Percentiles rank a stretch among this genome's conserved stretches.
These are phyloP conservation scores for Penicillium occitanis DNA, from an alignment of 2,329 filamentous ascomycete genomes.

Conservation along the genomic window DNA sequence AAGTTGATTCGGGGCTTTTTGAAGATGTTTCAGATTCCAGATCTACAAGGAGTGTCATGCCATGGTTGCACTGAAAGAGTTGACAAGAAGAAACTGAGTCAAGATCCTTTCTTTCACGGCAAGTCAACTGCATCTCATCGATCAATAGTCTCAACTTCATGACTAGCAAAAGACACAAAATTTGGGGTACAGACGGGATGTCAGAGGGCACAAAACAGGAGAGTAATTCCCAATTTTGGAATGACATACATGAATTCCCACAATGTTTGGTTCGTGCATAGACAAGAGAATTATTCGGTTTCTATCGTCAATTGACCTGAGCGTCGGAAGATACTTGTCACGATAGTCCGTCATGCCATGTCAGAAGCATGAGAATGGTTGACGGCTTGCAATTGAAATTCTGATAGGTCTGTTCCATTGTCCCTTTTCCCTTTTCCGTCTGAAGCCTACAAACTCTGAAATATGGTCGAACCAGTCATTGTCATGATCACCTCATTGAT, in stretches of 20 bases:
- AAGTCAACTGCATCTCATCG: constrained; percentile 1
- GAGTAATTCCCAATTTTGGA: background rate
- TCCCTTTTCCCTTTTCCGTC: background rate
- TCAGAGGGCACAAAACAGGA: background rate
- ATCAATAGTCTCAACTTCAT: constrained; percentile 4
- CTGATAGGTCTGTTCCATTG: constrained; percentile 1
- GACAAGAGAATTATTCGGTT: constrained; percentile 2
- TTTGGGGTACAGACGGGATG: background rate
- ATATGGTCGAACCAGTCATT: background rate
- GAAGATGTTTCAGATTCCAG: background rate
- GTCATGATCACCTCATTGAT: background rate
- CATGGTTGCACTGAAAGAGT: background rate
- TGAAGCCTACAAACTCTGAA: background rate
- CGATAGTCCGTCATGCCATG: background rate
- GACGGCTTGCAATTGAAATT: background rate
- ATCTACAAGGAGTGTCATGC: background rate
- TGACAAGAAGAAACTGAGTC: constrained; percentile 2
- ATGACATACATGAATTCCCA: background rate
- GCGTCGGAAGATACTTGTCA: background rate
- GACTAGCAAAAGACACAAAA: background rate
- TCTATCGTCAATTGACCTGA: background rate
- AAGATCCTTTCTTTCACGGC: background rate
- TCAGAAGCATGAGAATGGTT: background rate
- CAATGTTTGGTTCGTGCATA: background rate
- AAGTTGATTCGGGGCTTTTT: background rate